Conservation (phyloP, 2,329 filamentous ascomycete genomes). For the Ophiostoma angusticollis region DNA sequence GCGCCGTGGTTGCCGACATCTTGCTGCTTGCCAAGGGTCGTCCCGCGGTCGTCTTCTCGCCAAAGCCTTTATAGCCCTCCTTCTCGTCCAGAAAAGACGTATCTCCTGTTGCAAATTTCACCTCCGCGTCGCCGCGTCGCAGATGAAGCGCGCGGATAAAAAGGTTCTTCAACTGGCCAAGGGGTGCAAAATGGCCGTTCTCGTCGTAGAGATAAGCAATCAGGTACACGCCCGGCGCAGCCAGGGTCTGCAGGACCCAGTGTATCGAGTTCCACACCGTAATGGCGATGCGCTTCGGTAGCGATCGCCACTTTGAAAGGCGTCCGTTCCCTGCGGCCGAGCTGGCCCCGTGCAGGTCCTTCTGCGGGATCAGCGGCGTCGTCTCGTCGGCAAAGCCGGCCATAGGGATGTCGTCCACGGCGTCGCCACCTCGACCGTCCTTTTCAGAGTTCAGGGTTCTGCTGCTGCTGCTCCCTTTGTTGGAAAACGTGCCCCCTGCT, state of each 20-base stretch:
- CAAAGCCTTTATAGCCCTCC: slow-evolving; percentile 44
- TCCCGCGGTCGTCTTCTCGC: slow-evolving; percentile 8
- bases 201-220: slow-evolving; percentile 76
- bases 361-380: slow-evolving; percentile 45
- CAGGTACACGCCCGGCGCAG: slow-evolving; percentile 69
- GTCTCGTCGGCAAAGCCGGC: slow-evolving; percentile 43
- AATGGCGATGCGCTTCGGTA: slow-evolving; percentile 58
- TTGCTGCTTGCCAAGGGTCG: too few relatives aligned
- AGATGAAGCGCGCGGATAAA: too few relatives aligned
- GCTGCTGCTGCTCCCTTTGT: slow-evolving; percentile 20
- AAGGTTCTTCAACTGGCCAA: slow-evolving; percentile 58
- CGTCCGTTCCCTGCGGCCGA: slow-evolving; percentile 17
- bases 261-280: slow-evolving; percentile 64
- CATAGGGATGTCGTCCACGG: slow-evolving; percentile 1
- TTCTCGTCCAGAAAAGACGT: slow-evolving; percentile 72
- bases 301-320: slow-evolving; percentile 36
- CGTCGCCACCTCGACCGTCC: slow-evolving; percentile 6
- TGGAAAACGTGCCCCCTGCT: slow-evolving; percentile 17
- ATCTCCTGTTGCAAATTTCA: slow-evolving; percentile 20
- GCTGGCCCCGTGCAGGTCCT: slow-evolving; percentile 14
- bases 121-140: slow-evolving; percentile 18
- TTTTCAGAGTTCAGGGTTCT: background rate
- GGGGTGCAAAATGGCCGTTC: slow-evolving; percentile 64
- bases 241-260: slow-evolving; percentile 65
- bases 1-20: slow-evolving; percentile 1